Evolutionary conservation across 2,329 filamentous ascomycete genomes (phyloP), one percentile per base, ranked within the genome.

Genomic region (Pyrenophora tritici-repentis): DNA sequence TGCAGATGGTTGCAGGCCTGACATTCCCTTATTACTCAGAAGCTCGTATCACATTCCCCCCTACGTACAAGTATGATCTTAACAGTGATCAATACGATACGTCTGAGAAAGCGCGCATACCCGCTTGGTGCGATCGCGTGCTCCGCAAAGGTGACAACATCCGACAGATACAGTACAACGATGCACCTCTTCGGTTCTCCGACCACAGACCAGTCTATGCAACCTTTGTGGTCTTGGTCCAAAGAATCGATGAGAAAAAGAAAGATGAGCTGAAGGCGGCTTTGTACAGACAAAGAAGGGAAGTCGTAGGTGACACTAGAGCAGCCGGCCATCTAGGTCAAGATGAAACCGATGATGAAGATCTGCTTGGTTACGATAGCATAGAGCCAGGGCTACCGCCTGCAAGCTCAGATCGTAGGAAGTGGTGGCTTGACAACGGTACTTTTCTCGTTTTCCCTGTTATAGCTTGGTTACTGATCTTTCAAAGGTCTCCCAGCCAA

Each of bases 151-250:
- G 94, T 6, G 78, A 83, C 53, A 92, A 91, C 61, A 81, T 99
- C 31, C 86, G 86, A 35, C 94, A 97, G 70, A 79, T 89, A 9
- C 83, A 89, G 26, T 99, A 99, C 73, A 84, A 90, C 65, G 87
- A 84, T 45, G 91, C 92, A 3, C 86, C 90, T 24, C 79, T 99
- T 31, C 84, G 83, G 10, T 96, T 97, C 71, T 99, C 94, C 0
- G 94, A 99, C 68, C 94, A 99, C 73, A 84, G 92, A n/a, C 94
- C 94, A 2, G 93, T 99, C 0, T 97, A 90, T 74, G 92, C 91
- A 10, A 85, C 86, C 0, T 99, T 99, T 68, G 84, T 91, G 60
- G 95, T 92, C 73, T 84, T 81, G 1, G 88, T 97, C 44, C 92
- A 81, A 59, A 86, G 94, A 37, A 78, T 97, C 9, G 84, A 99